These are phyloP conservation scores for Penicillium italicum DNA, from an alignment of 2,329 filamentous ascomycete genomes.

Conservation along the genomic window DNA sequence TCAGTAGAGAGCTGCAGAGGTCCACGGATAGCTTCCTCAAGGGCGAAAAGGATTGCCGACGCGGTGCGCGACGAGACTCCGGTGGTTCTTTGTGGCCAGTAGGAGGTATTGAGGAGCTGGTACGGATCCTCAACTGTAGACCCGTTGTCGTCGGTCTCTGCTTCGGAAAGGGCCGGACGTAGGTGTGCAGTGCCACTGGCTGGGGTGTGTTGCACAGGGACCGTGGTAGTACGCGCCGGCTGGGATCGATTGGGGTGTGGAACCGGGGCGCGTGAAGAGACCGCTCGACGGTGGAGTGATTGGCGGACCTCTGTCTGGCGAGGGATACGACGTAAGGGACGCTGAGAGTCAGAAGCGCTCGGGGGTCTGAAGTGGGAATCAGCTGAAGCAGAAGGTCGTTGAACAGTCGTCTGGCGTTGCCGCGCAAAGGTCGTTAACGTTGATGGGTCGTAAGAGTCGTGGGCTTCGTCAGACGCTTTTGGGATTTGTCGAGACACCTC, in stretches of 20 bases:
- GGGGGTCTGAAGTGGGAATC: conserved; percentile 46
- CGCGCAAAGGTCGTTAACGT: conserved; percentile 42
- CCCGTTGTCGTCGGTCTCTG: conserved; percentile 32
- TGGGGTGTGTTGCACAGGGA: conserved; percentile 25
- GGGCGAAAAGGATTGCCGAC: conserved; percentile 83
- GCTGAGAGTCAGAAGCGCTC: conserved; percentile 51
- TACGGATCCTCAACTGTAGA: conserved; percentile 33
- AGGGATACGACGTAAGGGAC: conserved; percentile 52
- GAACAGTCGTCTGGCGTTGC: conserved; percentile 47
- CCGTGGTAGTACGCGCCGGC: conserved; percentile 27
- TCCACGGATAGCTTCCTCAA: conserved; percentile 83
- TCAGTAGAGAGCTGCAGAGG: conserved; percentile 82
- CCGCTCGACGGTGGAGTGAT: conserved; percentile 39
- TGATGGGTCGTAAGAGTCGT: conserved; percentile 52
- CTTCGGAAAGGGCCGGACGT: conserved; percentile 34
- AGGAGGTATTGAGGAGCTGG: conserved; percentile 41
- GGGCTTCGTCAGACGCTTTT: conserved; percentile 50
- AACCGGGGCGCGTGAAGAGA: conserved; percentile 44
- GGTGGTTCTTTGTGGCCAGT: conserved; percentile 50
- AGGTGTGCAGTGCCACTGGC: conserved; percentile 21
- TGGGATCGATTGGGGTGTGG: conserved; percentile 27
- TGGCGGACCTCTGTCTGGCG: conserved; percentile 48
- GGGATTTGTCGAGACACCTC: conserved; percentile 45
- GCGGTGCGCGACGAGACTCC: conserved; percentile 80
- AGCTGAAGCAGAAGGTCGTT: conserved; percentile 41